phyloP scores from a whole-genome alignment of 495 filamentous ascomycete species.

The Clavariopsis aquatica region DNA sequence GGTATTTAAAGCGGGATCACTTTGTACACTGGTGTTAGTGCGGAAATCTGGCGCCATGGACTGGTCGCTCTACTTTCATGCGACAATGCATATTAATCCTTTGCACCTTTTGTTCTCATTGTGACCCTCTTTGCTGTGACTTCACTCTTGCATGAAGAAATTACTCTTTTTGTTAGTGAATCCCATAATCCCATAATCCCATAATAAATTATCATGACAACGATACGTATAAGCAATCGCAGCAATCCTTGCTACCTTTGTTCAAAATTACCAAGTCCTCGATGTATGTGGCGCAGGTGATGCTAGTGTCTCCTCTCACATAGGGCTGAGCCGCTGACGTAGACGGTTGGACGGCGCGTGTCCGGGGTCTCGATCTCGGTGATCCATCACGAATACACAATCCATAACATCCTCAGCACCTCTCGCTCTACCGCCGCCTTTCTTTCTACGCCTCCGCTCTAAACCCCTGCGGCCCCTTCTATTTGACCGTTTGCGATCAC shows the following conservation, averaged over 20 bases:
- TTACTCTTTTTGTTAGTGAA: too few relatives aligned
- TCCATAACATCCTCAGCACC: not conserved
- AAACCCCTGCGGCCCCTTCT: not conserved
- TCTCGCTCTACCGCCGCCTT: not conserved
- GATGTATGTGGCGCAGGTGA: not conserved
- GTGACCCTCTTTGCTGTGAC: not conserved
- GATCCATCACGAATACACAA: not conserved
- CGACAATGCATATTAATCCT: not conserved
- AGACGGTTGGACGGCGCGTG: not conserved
- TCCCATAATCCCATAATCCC: too few relatives aligned
- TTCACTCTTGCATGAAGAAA: too few relatives aligned
- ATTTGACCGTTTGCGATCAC: not conserved
- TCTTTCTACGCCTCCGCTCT: not conserved
- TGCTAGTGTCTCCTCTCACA: too few relatives aligned
- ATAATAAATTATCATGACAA: too few relatives aligned
- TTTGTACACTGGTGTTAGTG: not conserved
- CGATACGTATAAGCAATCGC: not conserved
- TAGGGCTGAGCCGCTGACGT: conserved; percentile 2
- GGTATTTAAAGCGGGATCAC: not conserved
- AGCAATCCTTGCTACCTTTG: too few relatives aligned
- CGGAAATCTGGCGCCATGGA: conserved; percentile 6
- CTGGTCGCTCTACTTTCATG: conserved; percentile 11
- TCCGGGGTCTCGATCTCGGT: not conserved
- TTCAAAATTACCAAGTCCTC: too few relatives aligned
- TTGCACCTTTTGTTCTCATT: not conserved